These are phyloP conservation scores for Gaillardinia entomophila DNA, from an alignment of 805 yeast genomes.

Conservation along the genomic window DNA sequence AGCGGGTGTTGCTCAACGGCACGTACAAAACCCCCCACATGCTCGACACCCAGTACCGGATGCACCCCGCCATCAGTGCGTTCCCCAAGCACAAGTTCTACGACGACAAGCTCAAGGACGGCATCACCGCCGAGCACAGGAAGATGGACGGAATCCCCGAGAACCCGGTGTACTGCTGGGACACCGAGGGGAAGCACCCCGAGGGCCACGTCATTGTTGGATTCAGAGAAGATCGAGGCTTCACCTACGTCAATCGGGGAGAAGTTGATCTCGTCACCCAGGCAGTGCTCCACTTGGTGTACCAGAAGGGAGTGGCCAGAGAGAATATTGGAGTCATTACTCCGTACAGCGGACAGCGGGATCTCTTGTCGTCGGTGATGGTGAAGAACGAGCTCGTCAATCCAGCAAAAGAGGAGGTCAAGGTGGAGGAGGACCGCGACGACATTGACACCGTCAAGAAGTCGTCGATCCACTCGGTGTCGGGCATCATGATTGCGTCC, in stretches of 20 bases:
- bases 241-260: slow-evolving; percentile 50
- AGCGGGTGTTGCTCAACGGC: slow-evolving; percentile 58
- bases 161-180: slow-evolving; percentile 57
- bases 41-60: slow-evolving; percentile 66
- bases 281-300: slow-evolving; percentile 43
- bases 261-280: slow-evolving; percentile 48
- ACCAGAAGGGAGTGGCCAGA: slow-evolving; percentile 46
- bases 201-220: slow-evolving; percentile 48
- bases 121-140: slow-evolving; percentile 52
- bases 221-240: slow-evolving; percentile 46
- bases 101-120: slow-evolving; percentile 46
- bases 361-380: slow-evolving; percentile 46
- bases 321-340: slow-evolving; percentile 62
- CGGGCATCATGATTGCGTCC: slow-evolving; percentile 38
- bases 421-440: slow-evolving; percentile 55
- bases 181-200: slow-evolving; percentile 41
- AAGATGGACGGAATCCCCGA: slow-evolving; percentile 36
- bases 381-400: slow-evolving; percentile 50
- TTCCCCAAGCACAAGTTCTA: slow-evolving; percentile 53
- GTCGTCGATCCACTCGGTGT: slow-evolving; percentile 44
- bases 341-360: slow-evolving; percentile 74
- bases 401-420: slow-evolving; percentile 43
- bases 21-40: slow-evolving; percentile 56
- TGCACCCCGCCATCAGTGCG: slow-evolving; percentile 60
- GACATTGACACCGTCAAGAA: slow-evolving; percentile 44